Conservation (phyloP, 139 green algal genomes). For the Chlamydomonas applanata region DNA sequence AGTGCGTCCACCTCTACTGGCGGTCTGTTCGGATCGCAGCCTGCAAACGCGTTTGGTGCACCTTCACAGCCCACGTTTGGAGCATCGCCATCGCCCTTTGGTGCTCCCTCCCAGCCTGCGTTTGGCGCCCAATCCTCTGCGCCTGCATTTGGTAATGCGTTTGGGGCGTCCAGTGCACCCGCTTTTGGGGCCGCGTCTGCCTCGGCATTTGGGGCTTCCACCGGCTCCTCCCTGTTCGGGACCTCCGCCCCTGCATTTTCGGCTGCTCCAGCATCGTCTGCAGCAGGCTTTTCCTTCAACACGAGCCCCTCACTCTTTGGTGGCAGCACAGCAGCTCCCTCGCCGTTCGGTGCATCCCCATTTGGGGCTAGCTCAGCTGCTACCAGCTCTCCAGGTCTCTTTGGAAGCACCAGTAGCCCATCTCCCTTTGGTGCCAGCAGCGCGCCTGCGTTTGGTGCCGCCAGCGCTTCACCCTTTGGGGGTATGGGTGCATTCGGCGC, state of each 20-base stretch:
- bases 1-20: slow-evolving; percentile 3
- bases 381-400: slow-evolving; percentile 9
- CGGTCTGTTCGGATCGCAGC: slow-evolving; percentile 1
- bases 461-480: slow-evolving; percentile 2
- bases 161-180: slow-evolving; percentile 45
- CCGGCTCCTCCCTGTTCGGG: not conserved
- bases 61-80: not conserved
- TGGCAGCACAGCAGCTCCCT: slow-evolving; percentile 3
- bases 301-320: slow-evolving; percentile 26
- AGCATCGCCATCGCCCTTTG: not conserved
- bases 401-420: slow-evolving; percentile 8
- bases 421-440: slow-evolving; percentile 10
- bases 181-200: slow-evolving; percentile 49
- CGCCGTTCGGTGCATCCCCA: slow-evolving; percentile 30
- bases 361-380: slow-evolving; percentile 19
- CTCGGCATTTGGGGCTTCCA: slow-evolving; percentile 23
- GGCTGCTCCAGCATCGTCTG: not conserved
- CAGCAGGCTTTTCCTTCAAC: slow-evolving; percentile 21
- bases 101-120: not conserved
- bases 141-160: slow-evolving; percentile 23
- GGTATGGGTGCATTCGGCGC: slow-evolving; percentile 34
- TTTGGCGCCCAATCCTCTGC: slow-evolving; percentile 43
- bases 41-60: slow-evolving; percentile 13
- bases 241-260: not conserved
- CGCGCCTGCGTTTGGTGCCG: slow-evolving; percentile 3